Conservation (phyloP, 2,329 filamentous ascomycete species). For the Cladosporium sp. region DNA sequence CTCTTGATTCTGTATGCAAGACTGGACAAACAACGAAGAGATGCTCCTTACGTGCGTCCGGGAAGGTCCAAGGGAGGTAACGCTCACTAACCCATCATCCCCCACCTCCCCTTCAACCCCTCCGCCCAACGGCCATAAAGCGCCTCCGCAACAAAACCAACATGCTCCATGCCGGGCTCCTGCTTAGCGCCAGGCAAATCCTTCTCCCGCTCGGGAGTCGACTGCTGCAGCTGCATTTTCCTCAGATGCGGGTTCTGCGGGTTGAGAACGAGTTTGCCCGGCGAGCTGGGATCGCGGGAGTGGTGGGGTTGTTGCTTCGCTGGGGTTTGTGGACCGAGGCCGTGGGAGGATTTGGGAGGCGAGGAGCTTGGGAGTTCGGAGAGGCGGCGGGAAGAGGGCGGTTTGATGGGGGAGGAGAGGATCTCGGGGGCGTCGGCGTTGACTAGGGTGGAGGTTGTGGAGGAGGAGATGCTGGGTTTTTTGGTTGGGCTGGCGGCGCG, state of each 20-base stretch:
- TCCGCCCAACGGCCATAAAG: constrained; percentile 89
- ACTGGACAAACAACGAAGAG: too few relatives aligned
- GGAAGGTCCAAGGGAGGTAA: too few relatives aligned
- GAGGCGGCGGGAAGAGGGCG: constrained; percentile 11
- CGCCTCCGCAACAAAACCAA: constrained; percentile 81
- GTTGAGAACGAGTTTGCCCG: constrained; percentile 66
- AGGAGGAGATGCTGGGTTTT: constrained; percentile 16
- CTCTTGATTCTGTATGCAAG: too few relatives aligned
- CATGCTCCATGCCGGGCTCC: constrained; percentile 81
- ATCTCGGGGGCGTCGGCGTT: constrained; percentile 6
- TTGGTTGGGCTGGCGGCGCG: constrained; percentile 17
- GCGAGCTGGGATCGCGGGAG: constrained; percentile 21
- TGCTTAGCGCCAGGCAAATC: constrained; percentile 52
- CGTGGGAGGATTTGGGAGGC: constrained; percentile 20
- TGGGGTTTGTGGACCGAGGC: constrained; percentile 15
- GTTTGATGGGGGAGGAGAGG: constrained; percentile 6
- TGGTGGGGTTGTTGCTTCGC: constrained; percentile 17
- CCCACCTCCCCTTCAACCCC: constrained; percentile 58
- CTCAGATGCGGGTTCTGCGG: constrained; percentile 81
- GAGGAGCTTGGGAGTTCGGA: constrained; percentile 21
- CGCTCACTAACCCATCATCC: constrained; percentile 6
- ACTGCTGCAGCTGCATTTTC: constrained; percentile 49
- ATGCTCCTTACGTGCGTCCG: too few relatives aligned
- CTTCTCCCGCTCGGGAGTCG: constrained; percentile 44
- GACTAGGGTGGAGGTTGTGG: constrained; percentile 11